These are phyloP conservation scores for Auricularia heimuer DNA, from an alignment of 768 basidiomycete genomes.

Conservation along the genomic window DNA sequence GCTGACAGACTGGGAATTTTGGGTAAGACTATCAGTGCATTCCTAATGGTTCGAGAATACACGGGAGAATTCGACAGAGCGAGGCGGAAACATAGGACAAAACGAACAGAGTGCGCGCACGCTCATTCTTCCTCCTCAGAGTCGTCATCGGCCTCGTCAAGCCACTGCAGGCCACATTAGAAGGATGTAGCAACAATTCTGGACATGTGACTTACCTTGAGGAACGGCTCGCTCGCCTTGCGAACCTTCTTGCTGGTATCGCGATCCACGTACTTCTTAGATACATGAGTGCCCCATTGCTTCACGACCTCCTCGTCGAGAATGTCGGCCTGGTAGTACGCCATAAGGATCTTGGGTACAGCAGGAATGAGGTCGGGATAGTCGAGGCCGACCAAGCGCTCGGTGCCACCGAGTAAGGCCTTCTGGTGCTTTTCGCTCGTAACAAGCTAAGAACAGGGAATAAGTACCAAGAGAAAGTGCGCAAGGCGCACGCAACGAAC, in stretches of 20 bases:
- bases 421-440: conserved; percentile 95
- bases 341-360: conserved; percentile 91
- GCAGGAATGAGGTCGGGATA: conserved; percentile 59
- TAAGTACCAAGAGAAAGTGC: not conserved
- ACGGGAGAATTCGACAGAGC: not conserved
- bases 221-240: conserved; percentile 90
- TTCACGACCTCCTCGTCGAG: conserved; percentile 84
- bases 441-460: conserved; percentile 47
- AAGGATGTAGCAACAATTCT: not conserved
- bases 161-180: conserved; percentile 44
- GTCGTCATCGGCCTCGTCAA: conserved; percentile 79
- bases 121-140: conserved; percentile 34
- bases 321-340: conserved; percentile 83
- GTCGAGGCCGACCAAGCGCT: conserved; percentile 69
- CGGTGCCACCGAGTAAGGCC: conserved; percentile 84
- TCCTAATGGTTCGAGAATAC: not conserved
- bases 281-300: conserved; percentile 93
- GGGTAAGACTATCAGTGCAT: no score
- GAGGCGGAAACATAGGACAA: not conserved
- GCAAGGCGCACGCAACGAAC: conserved; percentile 31
- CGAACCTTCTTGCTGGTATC: conserved; percentile 92
- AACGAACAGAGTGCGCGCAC: not conserved
- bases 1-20: not conserved
- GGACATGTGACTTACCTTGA: conserved; percentile 49
- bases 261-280: conserved; percentile 93